phyloP scores from a whole-genome alignment of 2,329 filamentous ascomycete species.

The Elsinoe perseae region DNA sequence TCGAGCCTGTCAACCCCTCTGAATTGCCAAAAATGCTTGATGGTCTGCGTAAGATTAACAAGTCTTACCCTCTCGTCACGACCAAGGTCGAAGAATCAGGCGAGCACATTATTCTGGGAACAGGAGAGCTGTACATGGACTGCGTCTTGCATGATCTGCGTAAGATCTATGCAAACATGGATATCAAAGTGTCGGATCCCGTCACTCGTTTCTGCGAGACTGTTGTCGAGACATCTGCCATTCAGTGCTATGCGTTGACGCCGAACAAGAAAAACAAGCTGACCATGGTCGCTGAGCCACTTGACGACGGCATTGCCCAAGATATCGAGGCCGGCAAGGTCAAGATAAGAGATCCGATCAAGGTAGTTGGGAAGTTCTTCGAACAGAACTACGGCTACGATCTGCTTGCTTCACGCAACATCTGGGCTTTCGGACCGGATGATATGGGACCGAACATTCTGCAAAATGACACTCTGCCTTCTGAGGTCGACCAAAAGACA shows the following conservation, averaged over 20 bases:
- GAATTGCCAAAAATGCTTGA: constrained; percentile 98
- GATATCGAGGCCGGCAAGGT: constrained; percentile 90
- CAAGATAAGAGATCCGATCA: constrained; percentile 83
- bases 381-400: constrained; percentile 98
- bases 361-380: constrained; percentile 93
- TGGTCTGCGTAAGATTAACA: constrained; percentile 91
- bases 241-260: constrained; percentile 95
- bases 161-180: constrained; percentile 94
- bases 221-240: constrained; percentile 91
- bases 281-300: constrained; percentile 93
- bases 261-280: constrained; percentile 99
- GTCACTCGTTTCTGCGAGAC: constrained; percentile 98
- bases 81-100: constrained; percentile 98
- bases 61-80: constrained; percentile 89
- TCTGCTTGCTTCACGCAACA: constrained; percentile 83
- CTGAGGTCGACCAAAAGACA: constrained; percentile 88
- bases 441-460: constrained; percentile 92
- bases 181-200: constrained; percentile 96
- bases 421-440: constrained; percentile 97
- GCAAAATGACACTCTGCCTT: constrained; percentile 90
- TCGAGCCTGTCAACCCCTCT: constrained; percentile 96
- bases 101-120: constrained; percentile 90
- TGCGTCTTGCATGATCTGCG: constrained; percentile 93
- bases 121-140: constrained; percentile 99
- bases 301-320: constrained; percentile 88